Conservation (phyloP, 179 eudicot genomes). For the Nepenthes alata region DNA sequence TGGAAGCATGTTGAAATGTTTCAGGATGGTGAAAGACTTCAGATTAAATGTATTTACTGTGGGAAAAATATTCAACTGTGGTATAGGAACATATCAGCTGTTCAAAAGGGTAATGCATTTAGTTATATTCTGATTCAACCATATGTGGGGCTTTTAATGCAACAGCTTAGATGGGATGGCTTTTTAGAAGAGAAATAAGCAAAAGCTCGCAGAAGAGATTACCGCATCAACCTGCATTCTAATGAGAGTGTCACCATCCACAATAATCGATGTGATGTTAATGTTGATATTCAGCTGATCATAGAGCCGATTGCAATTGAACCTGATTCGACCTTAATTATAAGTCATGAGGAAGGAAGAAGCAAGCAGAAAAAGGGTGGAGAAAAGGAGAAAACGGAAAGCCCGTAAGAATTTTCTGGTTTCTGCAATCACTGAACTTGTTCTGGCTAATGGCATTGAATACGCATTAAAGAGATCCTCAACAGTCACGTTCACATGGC, state of each 20-base stretch:
- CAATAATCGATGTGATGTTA: slow-evolving; percentile 29
- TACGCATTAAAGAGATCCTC: slow-evolving; percentile 19
- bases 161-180: slow-evolving; percentile 57
- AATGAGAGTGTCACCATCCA: slow-evolving; percentile 24
- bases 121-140: slow-evolving; percentile 18
- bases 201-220: slow-evolving; percentile 46
- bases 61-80: no score
- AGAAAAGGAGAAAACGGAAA: slow-evolving; percentile 64
- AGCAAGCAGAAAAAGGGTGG: slow-evolving; percentile 18
- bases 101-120: no score
- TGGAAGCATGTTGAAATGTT: no score
- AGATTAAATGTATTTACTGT: no score
- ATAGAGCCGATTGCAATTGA: slow-evolving; percentile 31
- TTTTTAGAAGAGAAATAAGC: slow-evolving; percentile 69
- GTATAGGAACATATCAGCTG: no score
- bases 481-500: slow-evolving; percentile 52
- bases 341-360: slow-evolving; percentile 29
- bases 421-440: slow-evolving; percentile 6
- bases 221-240: slow-evolving; percentile 12
- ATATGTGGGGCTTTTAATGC: slow-evolving; percentile 69
- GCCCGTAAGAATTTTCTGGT: slow-evolving; percentile 25
- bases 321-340: slow-evolving; percentile 20
- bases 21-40: no score
- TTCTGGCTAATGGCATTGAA: slow-evolving; percentile 14
- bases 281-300: slow-evolving; percentile 34